Percentiles rank a stretch among this genome's conserved stretches.
Conservation (phyloP, 805 yeast species). For the Candida nanaspora region DNA sequence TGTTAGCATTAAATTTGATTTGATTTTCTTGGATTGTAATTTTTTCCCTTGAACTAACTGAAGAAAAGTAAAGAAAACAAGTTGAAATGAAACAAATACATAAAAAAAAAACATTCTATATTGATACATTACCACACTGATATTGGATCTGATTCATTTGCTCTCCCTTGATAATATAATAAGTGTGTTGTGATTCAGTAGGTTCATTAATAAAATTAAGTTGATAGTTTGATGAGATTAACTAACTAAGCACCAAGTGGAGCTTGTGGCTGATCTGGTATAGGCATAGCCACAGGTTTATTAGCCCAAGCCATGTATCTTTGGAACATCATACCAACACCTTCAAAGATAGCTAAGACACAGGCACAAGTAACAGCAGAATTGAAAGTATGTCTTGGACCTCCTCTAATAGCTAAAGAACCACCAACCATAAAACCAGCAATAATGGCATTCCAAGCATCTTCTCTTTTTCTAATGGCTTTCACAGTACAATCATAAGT, state of each 20-base stretch:
- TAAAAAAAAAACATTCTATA: too few species aligned
- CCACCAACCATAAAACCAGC: constrained; percentile 99
- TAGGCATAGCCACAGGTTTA: constrained; percentile 58
- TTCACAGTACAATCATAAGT: constrained; percentile 94
- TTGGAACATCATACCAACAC: constrained; percentile 95
- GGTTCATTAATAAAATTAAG: too few species aligned
- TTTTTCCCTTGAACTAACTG: too few species aligned
- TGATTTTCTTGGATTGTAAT: too few species aligned
- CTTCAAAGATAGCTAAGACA: constrained; percentile 93
- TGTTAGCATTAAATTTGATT: too few species aligned
- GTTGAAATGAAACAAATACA: too few species aligned
- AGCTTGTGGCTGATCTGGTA: constrained; percentile 35
- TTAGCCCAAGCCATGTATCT: constrained; percentile 82
- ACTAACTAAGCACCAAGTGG: constrained; percentile 16
- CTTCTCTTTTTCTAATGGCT: constrained; percentile 94
- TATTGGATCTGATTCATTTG: too few species aligned
- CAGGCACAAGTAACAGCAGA: constrained; percentile 97
- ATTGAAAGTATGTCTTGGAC: constrained; percentile 94
- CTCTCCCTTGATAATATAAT: too few species aligned
- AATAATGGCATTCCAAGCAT: constrained; percentile 95
- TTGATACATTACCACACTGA: too few species aligned
- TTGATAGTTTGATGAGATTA: too few species aligned
- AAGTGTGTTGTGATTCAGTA: too few species aligned
- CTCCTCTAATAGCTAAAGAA: constrained; percentile 95
- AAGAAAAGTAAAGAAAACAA: too few species aligned